Percentiles rank a stretch among this genome's conserved stretches.
Conservation (phyloP, 1,284 basidiomycete genomes). For the Sporisorium exsertum region DNA sequence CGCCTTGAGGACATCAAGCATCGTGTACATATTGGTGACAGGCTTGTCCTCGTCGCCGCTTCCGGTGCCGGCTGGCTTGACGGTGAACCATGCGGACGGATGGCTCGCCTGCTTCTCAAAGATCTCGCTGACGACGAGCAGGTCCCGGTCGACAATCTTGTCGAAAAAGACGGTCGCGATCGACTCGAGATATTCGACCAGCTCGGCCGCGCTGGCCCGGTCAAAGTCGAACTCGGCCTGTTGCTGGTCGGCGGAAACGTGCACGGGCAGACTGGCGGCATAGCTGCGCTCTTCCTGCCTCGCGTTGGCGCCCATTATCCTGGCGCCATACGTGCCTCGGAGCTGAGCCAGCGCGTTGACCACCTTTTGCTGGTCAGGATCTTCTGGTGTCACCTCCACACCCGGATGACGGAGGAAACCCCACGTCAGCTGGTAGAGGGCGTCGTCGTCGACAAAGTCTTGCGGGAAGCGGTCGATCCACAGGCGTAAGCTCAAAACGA, state of each 20-base stretch:
- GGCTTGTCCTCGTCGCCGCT: conserved; percentile 52
- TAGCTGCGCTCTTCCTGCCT: conserved; percentile 41
- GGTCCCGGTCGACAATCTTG: conserved; percentile 60
- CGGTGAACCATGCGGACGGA: conserved; percentile 57
- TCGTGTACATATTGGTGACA: conserved; percentile 60
- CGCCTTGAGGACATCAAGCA: conserved; percentile 52
- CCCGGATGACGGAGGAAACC: conserved; percentile 49
- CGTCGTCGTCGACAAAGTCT: conserved; percentile 63
- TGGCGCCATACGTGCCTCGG: conserved; percentile 34
- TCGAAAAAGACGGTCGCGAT: conserved; percentile 62
- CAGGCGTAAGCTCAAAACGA: conserved; percentile 49
- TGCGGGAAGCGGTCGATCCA: conserved; percentile 63
- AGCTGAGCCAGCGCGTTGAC: conserved; percentile 47
- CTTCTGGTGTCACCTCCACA: conserved; percentile 39
- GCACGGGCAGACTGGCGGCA: conserved; percentile 23
- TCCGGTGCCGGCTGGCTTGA: conserved; percentile 17
- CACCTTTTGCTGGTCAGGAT: conserved; percentile 52
- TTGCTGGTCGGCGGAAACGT: conserved; percentile 14
- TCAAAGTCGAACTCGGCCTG: conserved; percentile 58
- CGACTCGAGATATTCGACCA: conserved; percentile 65
- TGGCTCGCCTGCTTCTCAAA: conserved; percentile 55
- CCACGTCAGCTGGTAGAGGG: conserved; percentile 54
- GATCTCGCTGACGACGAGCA: conserved; percentile 59
- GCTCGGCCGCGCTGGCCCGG: conserved; percentile 35
- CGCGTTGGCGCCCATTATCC: conserved; percentile 55